Percentiles rank a stretch among this genome's conserved stretches.
Evolutionary conservation across 2,329 filamentous ascomycete species (phyloP).

Genomic region (Volutella citrinella): DNA sequence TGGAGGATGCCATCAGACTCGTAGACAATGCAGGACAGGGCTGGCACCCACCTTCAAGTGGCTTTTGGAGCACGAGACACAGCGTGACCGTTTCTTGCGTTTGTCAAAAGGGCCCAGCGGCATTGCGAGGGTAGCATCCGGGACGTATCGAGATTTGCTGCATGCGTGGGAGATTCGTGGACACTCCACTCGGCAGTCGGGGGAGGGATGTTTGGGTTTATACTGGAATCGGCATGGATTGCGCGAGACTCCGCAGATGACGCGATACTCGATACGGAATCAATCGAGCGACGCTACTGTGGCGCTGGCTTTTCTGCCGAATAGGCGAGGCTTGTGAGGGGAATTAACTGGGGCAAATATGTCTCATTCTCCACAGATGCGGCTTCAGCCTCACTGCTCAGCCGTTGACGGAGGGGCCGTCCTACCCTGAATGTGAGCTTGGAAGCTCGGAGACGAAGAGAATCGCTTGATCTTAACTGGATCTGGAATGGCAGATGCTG

Average conservation of each 20-base stretch:
- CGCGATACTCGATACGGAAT: conserved; percentile 16
- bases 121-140: conserved; percentile 17
- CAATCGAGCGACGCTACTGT: conserved; percentile 20
- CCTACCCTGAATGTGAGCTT: no score
- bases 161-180: neutral
- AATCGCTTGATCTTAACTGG: no score
- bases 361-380: no score
- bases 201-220: conserved; percentile 7
- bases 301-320: neutral
- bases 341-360: no score
- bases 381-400: no score
- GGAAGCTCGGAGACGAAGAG: no score
- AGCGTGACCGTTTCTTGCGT: conserved; percentile 30
- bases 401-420: no score
- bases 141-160: neutral
- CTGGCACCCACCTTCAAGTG: conserved; percentile 30
- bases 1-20: no score
- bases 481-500: no score
- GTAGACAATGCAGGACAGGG: neutral
- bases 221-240: conserved; percentile 15
- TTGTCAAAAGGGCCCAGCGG: conserved; percentile 32
- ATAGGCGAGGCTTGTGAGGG: no score
- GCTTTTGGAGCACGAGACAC: conserved; percentile 26
- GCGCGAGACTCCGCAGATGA: conserved; percentile 10
- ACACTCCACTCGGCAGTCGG: no score